These are phyloP conservation scores for Saksenaea vasiformis DNA, from an alignment of 371 early-diverging fungal species.

Conservation along the genomic window DNA sequence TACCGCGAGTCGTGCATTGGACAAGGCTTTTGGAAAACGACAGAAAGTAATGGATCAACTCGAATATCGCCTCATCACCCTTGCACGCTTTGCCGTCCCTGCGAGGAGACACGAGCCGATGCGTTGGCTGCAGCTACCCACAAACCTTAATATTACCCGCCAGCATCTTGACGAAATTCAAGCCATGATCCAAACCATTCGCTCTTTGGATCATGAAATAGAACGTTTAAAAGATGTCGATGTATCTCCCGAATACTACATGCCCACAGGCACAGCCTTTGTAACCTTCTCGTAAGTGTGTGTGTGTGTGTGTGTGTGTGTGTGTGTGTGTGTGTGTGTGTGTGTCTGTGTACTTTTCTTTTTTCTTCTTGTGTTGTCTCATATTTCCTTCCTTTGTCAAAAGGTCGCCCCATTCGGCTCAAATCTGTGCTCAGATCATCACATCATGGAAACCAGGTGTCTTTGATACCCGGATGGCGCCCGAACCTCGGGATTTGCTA, in stretches of 20 bases:
- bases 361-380: constrained; percentile 6
- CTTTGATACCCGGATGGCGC: constrained; percentile 75
- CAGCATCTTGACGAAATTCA: neutral
- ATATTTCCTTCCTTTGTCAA: neutral
- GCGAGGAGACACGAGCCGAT: neutral
- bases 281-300: constrained; percentile 61
- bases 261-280: constrained; percentile 62
- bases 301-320: no score
- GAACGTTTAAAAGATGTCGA: constrained; percentile 30
- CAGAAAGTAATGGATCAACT: constrained; percentile 23
- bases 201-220: constrained; percentile 24
- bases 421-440: constrained; percentile 63
- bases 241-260: constrained; percentile 44
- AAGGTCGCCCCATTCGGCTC: constrained; percentile 50
- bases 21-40: constrained; percentile 19
- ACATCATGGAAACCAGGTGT: constrained; percentile 67
- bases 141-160: constrained; percentile 4
- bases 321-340: no score
- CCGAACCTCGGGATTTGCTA: constrained; percentile 89
- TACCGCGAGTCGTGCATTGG: constrained; percentile 18
- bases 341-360: neutral
- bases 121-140: constrained; percentile 15
- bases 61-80: constrained; percentile 29
- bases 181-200: constrained; percentile 5
- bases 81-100: constrained; percentile 12